phyloP scores from a whole-genome alignment of 306 rosid genomes.

The Pueraria montana region DNA sequence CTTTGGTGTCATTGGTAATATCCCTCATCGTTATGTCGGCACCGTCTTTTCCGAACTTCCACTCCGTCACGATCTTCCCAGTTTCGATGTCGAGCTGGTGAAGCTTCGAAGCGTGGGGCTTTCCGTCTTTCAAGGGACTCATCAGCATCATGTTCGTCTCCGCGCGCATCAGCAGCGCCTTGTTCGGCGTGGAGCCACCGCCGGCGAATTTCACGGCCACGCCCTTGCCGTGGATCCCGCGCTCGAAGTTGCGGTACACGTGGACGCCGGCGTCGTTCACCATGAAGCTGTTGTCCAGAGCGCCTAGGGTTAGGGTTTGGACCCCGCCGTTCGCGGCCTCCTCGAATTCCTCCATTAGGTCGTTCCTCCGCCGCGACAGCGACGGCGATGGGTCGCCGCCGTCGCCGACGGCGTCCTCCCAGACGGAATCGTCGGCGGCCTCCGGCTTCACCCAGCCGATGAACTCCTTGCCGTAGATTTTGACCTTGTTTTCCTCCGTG shows the following conservation, averaged over 20 bases:
- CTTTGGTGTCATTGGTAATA: conserved; percentile 80
- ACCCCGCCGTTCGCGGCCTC: conserved; percentile 90
- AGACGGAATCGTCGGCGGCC: conserved; percentile 83
- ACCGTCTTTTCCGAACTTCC: conserved; percentile 98
- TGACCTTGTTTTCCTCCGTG: conserved; percentile 81
- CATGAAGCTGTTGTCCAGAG: conserved; percentile 86
- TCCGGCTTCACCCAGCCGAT: conserved; percentile 92
- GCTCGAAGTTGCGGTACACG: conserved; percentile 73
- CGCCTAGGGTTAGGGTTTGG: conserved; percentile 82
- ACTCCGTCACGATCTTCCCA: conserved; percentile 80
- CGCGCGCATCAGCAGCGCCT: conserved; percentile 78
- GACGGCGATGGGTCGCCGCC: conserved; percentile 64
- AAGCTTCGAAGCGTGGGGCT: conserved; percentile 69
- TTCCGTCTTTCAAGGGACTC: conserved; percentile 82
- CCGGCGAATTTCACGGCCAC: conserved; percentile 67
- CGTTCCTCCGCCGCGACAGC: conserved; percentile 49
- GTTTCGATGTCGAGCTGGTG: conserved; percentile 88
- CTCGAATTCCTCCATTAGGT: conserved; percentile 85
- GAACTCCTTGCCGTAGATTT: conserved; percentile 88
- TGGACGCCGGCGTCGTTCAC: conserved; percentile 80
- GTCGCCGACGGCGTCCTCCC: conserved; percentile 83
- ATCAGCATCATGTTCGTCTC: conserved; percentile 95
- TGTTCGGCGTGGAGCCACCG: conserved; percentile 63
- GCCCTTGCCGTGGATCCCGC: conserved; percentile 91
- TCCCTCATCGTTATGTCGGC: conserved; percentile 85